Conservation (phyloP, 2,329 filamentous ascomycete species). For the Aspergillus carbonarius region DNA sequence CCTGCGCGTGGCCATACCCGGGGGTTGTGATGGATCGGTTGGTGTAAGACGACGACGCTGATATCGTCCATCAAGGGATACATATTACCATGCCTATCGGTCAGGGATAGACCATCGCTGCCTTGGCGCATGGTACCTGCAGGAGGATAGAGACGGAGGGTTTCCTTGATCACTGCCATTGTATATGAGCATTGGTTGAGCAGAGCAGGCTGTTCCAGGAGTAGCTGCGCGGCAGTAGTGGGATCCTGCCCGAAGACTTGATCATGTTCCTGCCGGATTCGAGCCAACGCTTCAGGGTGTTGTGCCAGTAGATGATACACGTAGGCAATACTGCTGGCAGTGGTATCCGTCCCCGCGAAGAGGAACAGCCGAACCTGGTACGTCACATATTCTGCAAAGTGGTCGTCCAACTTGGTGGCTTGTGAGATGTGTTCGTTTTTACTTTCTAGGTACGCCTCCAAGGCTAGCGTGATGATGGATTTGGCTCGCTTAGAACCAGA, state of each 20-base stretch:
- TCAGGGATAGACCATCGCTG: slow-evolving; percentile 9
- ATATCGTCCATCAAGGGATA: slow-evolving; percentile 10
- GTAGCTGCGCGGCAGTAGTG: slow-evolving; percentile 33
- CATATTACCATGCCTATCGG: slow-evolving; percentile 9
- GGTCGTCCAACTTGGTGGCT: not conserved
- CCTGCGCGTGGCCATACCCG: slow-evolving; percentile 19
- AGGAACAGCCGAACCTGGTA: slow-evolving; percentile 19
- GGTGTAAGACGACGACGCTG: slow-evolving; percentile 18
- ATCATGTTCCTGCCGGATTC: slow-evolving; percentile 53
- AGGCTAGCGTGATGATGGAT: slow-evolving; percentile 6
- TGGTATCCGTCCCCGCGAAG: slow-evolving; percentile 34
- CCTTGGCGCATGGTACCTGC: slow-evolving; percentile 17
- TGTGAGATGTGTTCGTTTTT: not conserved
- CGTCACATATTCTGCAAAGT: slow-evolving; percentile 1
- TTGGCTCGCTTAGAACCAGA: not conserved
- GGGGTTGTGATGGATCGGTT: slow-evolving; percentile 16
- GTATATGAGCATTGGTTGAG: slow-evolving; percentile 56
- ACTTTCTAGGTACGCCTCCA: not conserved
- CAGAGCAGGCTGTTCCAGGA: slow-evolving; percentile 46
- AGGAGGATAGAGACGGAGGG: slow-evolving; percentile 54
- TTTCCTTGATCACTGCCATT: slow-evolving; percentile 55
- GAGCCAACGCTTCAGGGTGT: slow-evolving; percentile 33
- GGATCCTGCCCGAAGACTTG: slow-evolving; percentile 49
- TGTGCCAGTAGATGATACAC: slow-evolving; percentile 38
- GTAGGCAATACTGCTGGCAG: slow-evolving; percentile 31